Evolutionary conservation across 208 protist species (phyloP).

Genomic region (Borovskyia barvae): DNA sequence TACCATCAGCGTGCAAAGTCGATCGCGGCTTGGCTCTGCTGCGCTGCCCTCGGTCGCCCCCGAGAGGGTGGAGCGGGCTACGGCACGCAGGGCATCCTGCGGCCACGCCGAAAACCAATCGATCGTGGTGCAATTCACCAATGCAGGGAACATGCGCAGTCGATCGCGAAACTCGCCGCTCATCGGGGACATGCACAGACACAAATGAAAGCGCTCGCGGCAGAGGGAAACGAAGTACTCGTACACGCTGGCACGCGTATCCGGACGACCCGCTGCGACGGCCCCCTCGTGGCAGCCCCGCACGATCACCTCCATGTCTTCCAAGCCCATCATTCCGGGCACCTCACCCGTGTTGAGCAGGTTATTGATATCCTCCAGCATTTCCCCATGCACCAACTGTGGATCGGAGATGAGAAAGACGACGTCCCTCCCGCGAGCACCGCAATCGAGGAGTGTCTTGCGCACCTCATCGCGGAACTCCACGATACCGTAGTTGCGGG

Average conservation of each 20-base stretch:
- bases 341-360: constrained; percentile 97
- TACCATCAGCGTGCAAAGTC: constrained; percentile 84
- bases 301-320: constrained; percentile 94
- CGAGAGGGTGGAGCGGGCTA: constrained; percentile 49
- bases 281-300: constrained; percentile 66
- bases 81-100: constrained; percentile 86
- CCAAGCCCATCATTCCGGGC: constrained; percentile 93
- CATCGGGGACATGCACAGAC: constrained; percentile 95
- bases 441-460: constrained; percentile 77
- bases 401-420: constrained; percentile 95
- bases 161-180: constrained; percentile 92
- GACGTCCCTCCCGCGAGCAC: constrained; percentile 78
- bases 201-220: constrained; percentile 93
- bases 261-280: constrained; percentile 74
- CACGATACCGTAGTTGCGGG: constrained; percentile 85
- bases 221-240: constrained; percentile 91
- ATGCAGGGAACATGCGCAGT: constrained; percentile 95
- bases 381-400: constrained; percentile 91
- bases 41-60: not conserved
- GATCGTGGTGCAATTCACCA: constrained; percentile 97
- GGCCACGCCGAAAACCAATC: constrained; percentile 98
- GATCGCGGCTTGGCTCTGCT: constrained; percentile 29
- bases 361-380: constrained; percentile 98
- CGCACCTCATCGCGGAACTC: constrained; percentile 96
- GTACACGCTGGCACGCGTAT: constrained; percentile 90